phyloP scores from a whole-genome alignment of 2,329 filamentous ascomycete species.

The Zasmidium angulare region DNA sequence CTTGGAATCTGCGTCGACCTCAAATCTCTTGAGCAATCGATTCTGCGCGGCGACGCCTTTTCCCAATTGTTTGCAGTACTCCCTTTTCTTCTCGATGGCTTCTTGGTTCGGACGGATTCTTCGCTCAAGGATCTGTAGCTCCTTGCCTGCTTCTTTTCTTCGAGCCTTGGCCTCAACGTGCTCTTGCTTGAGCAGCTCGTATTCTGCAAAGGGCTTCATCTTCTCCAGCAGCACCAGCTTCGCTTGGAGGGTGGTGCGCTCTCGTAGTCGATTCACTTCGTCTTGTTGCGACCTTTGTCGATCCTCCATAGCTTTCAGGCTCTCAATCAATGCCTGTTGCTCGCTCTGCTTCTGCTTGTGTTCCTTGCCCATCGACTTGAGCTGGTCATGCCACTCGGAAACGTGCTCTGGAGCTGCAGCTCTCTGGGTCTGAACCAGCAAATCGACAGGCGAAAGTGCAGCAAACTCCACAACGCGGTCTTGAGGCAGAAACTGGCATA shows the following conservation, averaged over 20 bases:
- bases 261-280: conserved; percentile 79
- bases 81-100: conserved; percentile 68
- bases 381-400: conserved; percentile 70
- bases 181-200: conserved; percentile 54
- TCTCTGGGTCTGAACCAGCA: conserved; percentile 81
- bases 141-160: conserved; percentile 55
- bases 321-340: conserved; percentile 60
- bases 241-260: conserved; percentile 68
- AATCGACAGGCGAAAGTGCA: conserved; percentile 73
- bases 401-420: conserved; percentile 83
- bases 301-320: conserved; percentile 65
- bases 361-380: conserved; percentile 69
- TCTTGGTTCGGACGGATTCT: conserved; percentile 66
- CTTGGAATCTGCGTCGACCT: conserved; percentile 48
- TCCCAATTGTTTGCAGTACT: conserved; percentile 62
- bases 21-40: conserved; percentile 54
- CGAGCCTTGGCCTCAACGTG: conserved; percentile 55
- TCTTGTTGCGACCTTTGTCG: conserved; percentile 73
- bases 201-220: conserved; percentile 65
- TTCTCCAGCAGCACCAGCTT: conserved; percentile 65
- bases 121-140: conserved; percentile 60
- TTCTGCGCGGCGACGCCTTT: conserved; percentile 57
- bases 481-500: conserved; percentile 95
- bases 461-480: conserved; percentile 96
- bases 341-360: conserved; percentile 58